A percentile compares a stretch with the other conserved stretches of the same genome.
These are phyloP conservation scores for Salvia hispanica DNA, from an alignment of 257 asterid species.

Conservation along the genomic window DNA sequence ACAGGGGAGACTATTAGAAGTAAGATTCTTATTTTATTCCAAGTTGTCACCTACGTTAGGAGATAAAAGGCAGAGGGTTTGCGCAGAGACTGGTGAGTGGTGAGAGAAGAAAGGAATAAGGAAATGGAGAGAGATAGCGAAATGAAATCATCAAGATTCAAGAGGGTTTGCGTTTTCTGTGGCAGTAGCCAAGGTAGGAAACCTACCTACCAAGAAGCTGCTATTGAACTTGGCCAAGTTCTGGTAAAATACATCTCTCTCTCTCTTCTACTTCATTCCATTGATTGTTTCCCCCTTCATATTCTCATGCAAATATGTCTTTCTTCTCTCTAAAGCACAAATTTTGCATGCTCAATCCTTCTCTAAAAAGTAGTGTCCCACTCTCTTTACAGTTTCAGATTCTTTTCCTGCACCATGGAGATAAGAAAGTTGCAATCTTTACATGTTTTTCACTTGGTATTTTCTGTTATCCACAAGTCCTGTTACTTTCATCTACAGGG, in stretches of 20 bases:
- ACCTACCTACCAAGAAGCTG: slow-evolving; percentile 84
- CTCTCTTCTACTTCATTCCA: slow-evolving; percentile 8
- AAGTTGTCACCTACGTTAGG: slow-evolving; percentile 28
- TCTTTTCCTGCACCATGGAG: slow-evolving; percentile 19
- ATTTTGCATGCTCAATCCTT: slow-evolving; percentile 32
- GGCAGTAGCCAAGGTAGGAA: slow-evolving; percentile 96
- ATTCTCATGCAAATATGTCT: slow-evolving; percentile 31
- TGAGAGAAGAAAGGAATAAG: slow-evolving; percentile 2
- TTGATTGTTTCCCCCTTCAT: not conserved
- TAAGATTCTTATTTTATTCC: slow-evolving; percentile 44
- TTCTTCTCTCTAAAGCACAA: not conserved
- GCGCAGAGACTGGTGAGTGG: not conserved
- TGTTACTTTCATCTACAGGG: slow-evolving; percentile 54
- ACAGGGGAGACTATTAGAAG: slow-evolving; percentile 36
- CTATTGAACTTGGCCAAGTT: slow-evolving; percentile 75
- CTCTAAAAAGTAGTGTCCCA: not conserved
- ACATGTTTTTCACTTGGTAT: slow-evolving; percentile 25
- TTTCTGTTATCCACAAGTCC: slow-evolving; percentile 35
- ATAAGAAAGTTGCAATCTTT: slow-evolving; percentile 33
- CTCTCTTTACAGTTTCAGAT: slow-evolving; percentile 3
- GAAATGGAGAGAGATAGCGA: slow-evolving; percentile 69
- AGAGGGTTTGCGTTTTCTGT: slow-evolving; percentile 89
- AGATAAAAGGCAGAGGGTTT: slow-evolving; percentile 26
- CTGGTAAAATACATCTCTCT: slow-evolving; percentile 47
- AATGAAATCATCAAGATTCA: slow-evolving; percentile 61